These are phyloP conservation scores for Mucor ambiguus DNA, from an alignment of 371 early-diverging fungal genomes.

Conservation along the genomic window DNA sequence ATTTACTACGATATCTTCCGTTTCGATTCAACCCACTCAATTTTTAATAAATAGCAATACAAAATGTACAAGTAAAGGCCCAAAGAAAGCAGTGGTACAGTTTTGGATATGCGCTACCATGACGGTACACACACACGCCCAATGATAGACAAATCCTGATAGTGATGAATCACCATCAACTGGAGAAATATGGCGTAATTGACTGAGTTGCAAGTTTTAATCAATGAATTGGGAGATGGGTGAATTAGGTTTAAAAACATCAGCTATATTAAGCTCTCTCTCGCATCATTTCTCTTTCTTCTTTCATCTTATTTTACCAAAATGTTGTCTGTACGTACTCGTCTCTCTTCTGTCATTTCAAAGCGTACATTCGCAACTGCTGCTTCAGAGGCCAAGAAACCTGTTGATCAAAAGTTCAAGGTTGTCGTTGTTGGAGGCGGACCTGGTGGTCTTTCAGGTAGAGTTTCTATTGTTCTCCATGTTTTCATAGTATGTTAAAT, in stretches of 20 bases:
- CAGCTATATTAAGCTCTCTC: background rate
- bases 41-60: background rate
- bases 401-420: conserved; percentile 53
- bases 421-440: conserved; percentile 72
- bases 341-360: conserved; percentile 20
- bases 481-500: background rate
- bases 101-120: background rate
- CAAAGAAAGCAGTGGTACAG: background rate
- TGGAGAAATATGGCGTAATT: conserved; percentile 16
- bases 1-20: background rate
- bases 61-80: background rate
- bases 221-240: conserved; percentile 1
- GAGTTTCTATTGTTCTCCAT: background rate
- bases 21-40: background rate
- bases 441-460: conserved; percentile 67
- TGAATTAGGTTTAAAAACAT: background rate
- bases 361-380: conserved; percentile 41
- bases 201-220: conserved; percentile 10
- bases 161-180: conserved; percentile 8
- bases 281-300: background rate
- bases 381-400: conserved; percentile 22
- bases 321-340: conserved; percentile 32
- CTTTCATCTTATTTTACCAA: conserved; percentile 4
- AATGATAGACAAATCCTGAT: background rate
- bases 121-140: background rate